Evolutionary conservation across 371 early-diverging fungal species (phyloP).

Genomic region (Sporodiniella umbellata): DNA sequence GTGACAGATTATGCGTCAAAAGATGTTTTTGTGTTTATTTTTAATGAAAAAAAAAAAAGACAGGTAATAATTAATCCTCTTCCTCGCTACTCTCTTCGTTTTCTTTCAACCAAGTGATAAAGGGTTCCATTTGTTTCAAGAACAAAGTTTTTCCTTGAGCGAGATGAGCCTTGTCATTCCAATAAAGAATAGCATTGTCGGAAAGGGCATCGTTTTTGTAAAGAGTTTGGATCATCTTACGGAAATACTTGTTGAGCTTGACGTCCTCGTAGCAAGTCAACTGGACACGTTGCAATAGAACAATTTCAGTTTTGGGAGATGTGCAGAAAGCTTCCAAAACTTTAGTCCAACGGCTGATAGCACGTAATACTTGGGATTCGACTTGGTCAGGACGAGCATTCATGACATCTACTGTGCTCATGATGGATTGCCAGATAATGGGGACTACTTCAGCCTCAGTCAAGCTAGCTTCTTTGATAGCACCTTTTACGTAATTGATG

Average conservation of each 20-base stretch:
- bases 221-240: constrained; percentile 73
- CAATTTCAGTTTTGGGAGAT: constrained; percentile 82
- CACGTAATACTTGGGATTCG: constrained; percentile 69
- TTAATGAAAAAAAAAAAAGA: not conserved
- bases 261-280: constrained; percentile 83
- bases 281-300: constrained; percentile 81
- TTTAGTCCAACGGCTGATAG: constrained; percentile 64
- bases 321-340: constrained; percentile 72
- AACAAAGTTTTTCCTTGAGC: constrained; percentile 85
- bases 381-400: constrained; percentile 76
- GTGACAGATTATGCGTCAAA: no score
- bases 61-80: constrained; percentile 36
- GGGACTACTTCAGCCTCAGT: constrained; percentile 72
- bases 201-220: constrained; percentile 90
- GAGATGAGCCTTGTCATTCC: constrained; percentile 88
- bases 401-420: constrained; percentile 74
- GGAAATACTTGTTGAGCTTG: constrained; percentile 84
- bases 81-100: constrained; percentile 74
- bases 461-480: constrained; percentile 72
- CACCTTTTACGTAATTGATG: constrained; percentile 58
- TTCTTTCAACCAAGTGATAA: constrained; percentile 79
- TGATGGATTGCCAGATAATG: constrained; percentile 80
- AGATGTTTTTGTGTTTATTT: no score
- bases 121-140: constrained; percentile 88
- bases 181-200: constrained; percentile 88